Evolutionary conservation across 495 filamentous ascomycete genomes (phyloP), one percentile per base, ranked within the genome.

Genomic region (Trichodelitschia bisporula): DNA sequence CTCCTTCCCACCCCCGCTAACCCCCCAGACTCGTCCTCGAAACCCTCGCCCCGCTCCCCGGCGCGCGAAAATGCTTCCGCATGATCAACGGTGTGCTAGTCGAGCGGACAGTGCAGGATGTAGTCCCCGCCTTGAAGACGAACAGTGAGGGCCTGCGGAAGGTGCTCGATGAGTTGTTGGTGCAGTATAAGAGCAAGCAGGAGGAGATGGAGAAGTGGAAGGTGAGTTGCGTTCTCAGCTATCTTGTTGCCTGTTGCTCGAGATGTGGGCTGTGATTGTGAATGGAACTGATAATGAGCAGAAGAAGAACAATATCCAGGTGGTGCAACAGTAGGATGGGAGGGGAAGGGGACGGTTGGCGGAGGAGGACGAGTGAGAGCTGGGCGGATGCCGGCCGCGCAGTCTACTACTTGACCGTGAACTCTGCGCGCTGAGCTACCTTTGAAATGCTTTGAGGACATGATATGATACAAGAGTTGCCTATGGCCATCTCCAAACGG

Each of bases 291-390:
- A 11, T 8, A 12, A 26, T 13, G 1, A 32, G 26, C 47, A 95
- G 86, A 92, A 92, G 50, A 93, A 93, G 70, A 91, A 97, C 56
- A 92, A 93, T 45, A 67, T 97, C 33, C 84, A 93, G 51, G 78
- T 97, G 36, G 83, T 97, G 32, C 69, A 73, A 46, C 77, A 86
- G 50, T 75, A 57, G 21, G n/a, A n/a, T n/a, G n/a, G n/a, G n/a
- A n/a, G n/a, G n/a, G n/a, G n/a, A n/a, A n/a, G n/a, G n/a, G n/a
- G n/a, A n/a, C n/a, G n/a, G n/a, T n/a, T n/a, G n/a, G n/a, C n/a
- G n/a, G n/a, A n/a, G n/a, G n/a, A n/a, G n/a, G n/a, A n/a, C n/a
- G n/a, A n/a, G n/a, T n/a, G n/a, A n/a, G n/a, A n/a, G n/a, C n/a
- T n/a, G n/a, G n/a, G n/a, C n/a, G n/a, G n/a, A n/a, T n/a, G n/a